Percentiles rank a stretch among this genome's conserved stretches.
Evolutionary conservation across 2,329 filamentous ascomycete genomes (phyloP).

Genomic region (Fusarium siculi): DNA sequence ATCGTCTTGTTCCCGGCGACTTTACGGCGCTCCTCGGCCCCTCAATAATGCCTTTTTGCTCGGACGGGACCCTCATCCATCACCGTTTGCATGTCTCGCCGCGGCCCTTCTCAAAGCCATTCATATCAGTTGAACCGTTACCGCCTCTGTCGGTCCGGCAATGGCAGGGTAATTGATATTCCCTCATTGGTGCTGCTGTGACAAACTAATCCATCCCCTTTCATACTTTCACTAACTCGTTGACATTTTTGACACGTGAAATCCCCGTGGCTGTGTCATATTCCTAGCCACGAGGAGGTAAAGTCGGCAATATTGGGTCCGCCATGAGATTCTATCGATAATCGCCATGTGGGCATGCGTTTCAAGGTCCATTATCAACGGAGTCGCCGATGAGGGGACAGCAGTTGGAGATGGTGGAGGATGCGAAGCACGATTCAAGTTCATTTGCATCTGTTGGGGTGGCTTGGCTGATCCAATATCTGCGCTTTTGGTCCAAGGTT

Average conservation of each 20-base stretch:
- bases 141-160: slow-evolving; percentile 25
- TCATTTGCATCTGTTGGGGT: neutral
- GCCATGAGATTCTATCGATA: slow-evolving; percentile 1
- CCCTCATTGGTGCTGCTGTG: slow-evolving; percentile 11
- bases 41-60: slow-evolving; percentile 26
- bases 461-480: neutral
- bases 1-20: slow-evolving; percentile 16
- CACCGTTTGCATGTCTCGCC: slow-evolving; percentile 2
- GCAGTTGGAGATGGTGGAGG: neutral
- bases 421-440: slow-evolving; percentile 15
- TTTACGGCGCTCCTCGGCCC: slow-evolving; percentile 32
- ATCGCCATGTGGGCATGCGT: slow-evolving; percentile 22
- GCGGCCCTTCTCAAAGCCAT: slow-evolving; percentile 15
- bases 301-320: slow-evolving; percentile 3
- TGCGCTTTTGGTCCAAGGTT: neutral
- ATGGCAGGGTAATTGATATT: neutral
- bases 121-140: neutral
- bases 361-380: slow-evolving; percentile 6
- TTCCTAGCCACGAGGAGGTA: slow-evolving; percentile 25
- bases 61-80: neutral
- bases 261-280: slow-evolving; percentile 28
- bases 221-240: neutral
- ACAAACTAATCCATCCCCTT: neutral
- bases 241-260: slow-evolving; percentile 26
- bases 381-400: slow-evolving; percentile 14